These are phyloP conservation scores for Ilex asprella DNA, from an alignment of 257 asterid species.

Conservation along the genomic window DNA sequence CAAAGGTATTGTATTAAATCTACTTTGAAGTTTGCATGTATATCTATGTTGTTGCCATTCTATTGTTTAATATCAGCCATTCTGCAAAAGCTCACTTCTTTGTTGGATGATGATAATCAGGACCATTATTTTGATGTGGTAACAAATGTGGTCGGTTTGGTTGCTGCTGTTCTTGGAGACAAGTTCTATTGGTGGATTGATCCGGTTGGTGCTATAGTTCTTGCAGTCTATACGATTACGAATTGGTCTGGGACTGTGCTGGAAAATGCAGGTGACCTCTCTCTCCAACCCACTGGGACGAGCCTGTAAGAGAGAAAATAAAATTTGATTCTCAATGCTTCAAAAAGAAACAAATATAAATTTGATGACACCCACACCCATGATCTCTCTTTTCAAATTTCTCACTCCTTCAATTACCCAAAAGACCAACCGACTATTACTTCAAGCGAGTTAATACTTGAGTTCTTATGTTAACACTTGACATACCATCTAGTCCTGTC, in stretches of 20 bases:
- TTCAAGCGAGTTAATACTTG: too few species aligned
- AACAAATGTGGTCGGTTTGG: conserved; percentile 53
- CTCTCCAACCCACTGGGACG: too few species aligned
- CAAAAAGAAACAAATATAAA: too few species aligned
- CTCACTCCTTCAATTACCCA: too few species aligned
- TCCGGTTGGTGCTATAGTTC: conserved; percentile 51
- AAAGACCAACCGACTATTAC: too few species aligned
- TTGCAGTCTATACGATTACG: conserved; percentile 45
- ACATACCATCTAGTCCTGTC: too few species aligned
- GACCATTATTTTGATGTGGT: conserved; percentile 72
- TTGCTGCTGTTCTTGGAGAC: conserved; percentile 52
- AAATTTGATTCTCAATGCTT: too few species aligned
- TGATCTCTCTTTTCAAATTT: too few species aligned
- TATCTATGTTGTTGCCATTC: background rate
- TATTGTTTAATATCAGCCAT: background rate
- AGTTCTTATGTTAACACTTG: too few species aligned
- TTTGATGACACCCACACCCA: too few species aligned
- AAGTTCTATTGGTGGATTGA: conserved; percentile 63
- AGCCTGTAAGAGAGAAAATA: too few species aligned
- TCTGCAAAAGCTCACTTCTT: background rate
- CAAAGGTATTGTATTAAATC: conserved; percentile 29
- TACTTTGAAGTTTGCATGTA: background rate
- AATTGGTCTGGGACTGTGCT: conserved; percentile 59
- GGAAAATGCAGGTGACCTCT: conserved; percentile 49
- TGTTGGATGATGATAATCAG: conserved; percentile 11